Conservation (phyloP, 148 eudicot species). For the Linanthus parryae region DNA sequence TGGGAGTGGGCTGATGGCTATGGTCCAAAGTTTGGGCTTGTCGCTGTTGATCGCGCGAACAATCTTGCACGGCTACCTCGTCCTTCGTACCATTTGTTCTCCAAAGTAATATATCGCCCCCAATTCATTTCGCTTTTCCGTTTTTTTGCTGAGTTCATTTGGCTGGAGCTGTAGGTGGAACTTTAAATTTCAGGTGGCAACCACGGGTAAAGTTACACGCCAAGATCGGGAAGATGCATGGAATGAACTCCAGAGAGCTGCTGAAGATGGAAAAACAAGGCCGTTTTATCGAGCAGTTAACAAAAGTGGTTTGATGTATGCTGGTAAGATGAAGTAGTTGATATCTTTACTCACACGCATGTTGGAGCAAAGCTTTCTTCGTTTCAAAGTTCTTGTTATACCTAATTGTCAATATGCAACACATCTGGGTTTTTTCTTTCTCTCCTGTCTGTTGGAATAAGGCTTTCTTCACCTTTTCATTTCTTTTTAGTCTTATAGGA, state of each 20-base stretch:
- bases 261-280: constrained; percentile 59
- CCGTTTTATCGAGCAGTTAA: constrained; percentile 94
- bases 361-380: no score
- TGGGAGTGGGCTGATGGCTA: constrained; percentile 99
- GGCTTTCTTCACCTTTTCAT: no score
- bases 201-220: constrained; percentile 69
- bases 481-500: no score
- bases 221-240: constrained; percentile 71
- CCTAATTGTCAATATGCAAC: no score
- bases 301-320: constrained; percentile 86
- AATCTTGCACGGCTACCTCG: constrained; percentile 80
- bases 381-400: no score
- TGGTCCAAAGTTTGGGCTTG: constrained; percentile 98
- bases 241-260: constrained; percentile 67
- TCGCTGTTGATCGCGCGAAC: constrained; percentile 89
- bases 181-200: constrained; percentile 50
- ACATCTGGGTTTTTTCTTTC: no score
- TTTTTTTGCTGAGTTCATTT: neutral
- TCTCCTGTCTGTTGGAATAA: no score
- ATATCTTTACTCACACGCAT: no score
- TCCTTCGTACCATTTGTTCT: constrained; percentile 82
- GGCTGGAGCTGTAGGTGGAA: constrained; percentile 5
- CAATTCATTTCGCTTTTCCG: neutral
- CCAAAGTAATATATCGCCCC: constrained; percentile 44
- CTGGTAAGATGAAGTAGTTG: constrained; percentile 69